A percentile compares a stretch with the other conserved stretches of the same genome.
phyloP scores from a whole-genome alignment of 2,329 filamentous ascomycete genomes.

The Paecilomyces sp. region DNA sequence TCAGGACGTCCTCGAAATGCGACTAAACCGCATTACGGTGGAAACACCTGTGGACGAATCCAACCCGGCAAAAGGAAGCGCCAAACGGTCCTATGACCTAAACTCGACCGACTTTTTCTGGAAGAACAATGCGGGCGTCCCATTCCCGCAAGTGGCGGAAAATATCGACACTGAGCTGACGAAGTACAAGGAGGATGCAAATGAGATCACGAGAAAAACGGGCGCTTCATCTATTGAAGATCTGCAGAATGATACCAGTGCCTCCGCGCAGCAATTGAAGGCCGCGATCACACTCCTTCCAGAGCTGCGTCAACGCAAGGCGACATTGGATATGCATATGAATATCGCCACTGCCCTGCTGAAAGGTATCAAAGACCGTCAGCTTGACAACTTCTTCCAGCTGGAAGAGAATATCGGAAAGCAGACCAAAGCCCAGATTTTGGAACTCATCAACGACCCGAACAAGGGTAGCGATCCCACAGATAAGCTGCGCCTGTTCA shows the following conservation, averaged over 20 bases:
- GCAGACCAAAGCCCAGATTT: constrained; percentile 79
- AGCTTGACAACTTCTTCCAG: constrained; percentile 94
- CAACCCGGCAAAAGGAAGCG: constrained; percentile 65
- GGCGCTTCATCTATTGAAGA: constrained; percentile 90
- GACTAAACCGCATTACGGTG: constrained; percentile 89
- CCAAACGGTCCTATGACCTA: constrained; percentile 85
- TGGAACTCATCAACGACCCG: constrained; percentile 75
- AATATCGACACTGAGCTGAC: constrained; percentile 91
- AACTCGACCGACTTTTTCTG: constrained; percentile 93
- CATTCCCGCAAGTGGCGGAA: constrained; percentile 93
- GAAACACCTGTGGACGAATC: constrained; percentile 74
- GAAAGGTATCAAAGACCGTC: constrained; percentile 85
- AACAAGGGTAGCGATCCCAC: constrained; percentile 75
- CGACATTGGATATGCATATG: constrained; percentile 97
- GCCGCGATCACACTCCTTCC: constrained; percentile 89
- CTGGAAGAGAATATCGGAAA: constrained; percentile 89
- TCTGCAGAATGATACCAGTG: constrained; percentile 78
- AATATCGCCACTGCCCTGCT: constrained; percentile 79
- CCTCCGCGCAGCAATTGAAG: constrained; percentile 90
- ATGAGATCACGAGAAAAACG: constrained; percentile 90
- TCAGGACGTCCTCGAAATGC: constrained; percentile 68
- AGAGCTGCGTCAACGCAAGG: constrained; percentile 85
- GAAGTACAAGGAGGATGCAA: constrained; percentile 91
- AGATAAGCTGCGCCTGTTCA: constrained; percentile 88
- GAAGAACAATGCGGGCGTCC: constrained; percentile 81